Evolutionary conservation across 495 filamentous ascomycete genomes (phyloP), one percentile per base, ranked within the genome.

Genomic region (Aspergillus heteromorphus): DNA sequence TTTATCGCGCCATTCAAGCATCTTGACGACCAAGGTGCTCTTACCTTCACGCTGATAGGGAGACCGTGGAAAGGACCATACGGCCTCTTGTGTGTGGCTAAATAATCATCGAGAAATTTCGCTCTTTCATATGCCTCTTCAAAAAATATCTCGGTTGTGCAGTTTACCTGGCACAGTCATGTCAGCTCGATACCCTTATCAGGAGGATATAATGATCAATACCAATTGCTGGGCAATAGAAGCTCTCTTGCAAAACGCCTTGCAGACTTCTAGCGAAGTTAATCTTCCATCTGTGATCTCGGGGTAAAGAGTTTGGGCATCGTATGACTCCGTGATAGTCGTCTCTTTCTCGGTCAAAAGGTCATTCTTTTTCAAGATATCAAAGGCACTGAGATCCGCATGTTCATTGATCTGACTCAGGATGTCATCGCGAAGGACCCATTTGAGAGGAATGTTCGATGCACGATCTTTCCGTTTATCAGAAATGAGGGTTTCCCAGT

Each of bases 1-100:
- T n/a, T n/a, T n/a, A n/a, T n/a, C n/a, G n/a, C n/a, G n/a, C 34
- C 13, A 13, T 38, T n/a, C 1, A 38, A 3, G 34, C 34, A 38
- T n/a, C 6, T 38, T n/a, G 5, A n/a, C 34, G 13, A 38, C 34
- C n/a, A 14, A 13, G 34, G 13, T 38, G 13, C 13, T 38, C 5
- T 5, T 14, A 38, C 34, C 34, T 38, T 88, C 29, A 87, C 67
- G 52, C 75, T 82, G 36, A 86, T 80, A 0, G 83, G 83, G 2
- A 87, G 59, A 21, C 84, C 84, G 52, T 87, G 83, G 0, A 87
- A 67, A 0, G 82, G 81, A 0, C 84, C 84, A 17, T 80, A 62
- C 3, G 75, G 69, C 29, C 72, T 77, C 0, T 63, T 58, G 2
- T 60, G 58, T 11, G 57, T 57, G 4, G 29, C 50, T 0, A 72